Base-by-base conservation (phyloP, 371 early-diverging fungal genomes). In the Thermomucor indicae-seudaticae region DNA sequence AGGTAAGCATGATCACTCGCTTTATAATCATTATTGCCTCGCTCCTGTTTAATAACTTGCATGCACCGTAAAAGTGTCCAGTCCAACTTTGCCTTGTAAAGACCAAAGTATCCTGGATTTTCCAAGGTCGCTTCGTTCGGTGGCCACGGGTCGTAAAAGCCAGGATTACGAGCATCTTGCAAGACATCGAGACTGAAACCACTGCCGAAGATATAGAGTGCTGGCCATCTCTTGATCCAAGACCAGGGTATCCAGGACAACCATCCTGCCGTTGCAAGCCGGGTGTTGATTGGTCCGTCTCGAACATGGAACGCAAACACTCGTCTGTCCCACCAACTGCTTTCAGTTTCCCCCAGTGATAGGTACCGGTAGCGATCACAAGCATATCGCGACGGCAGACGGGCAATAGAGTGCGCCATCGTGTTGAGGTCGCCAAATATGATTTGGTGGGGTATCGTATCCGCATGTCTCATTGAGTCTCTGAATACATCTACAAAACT, bases 351-450 rank as follows among this genome's bases (percentile, higher is more conserved):
- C 0, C 88, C 89, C 3, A 91, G 38, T 0, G 84, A 79, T 22
- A 78, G 67, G 43, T 70, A 70, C 16, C 92, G 65, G 58, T 84
- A 87, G 51, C 76, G 69, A 55, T 90, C 91, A 2, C 65, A 62
- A 5, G 85, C 82, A 53, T 81, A 87, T 31, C 64, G 68, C 1
- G 82, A 77, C 25, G 88, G 85, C 1, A 92, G 58, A 4, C 91
- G 70, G 0, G 86, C 90, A 37, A 90, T 79, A 1, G 87, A 86
- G 50, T 90, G 91, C 0, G 83, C 89, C 73, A 91, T 83, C 0
- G 92, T 91, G 60, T 91, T 91, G 19, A 91, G 57, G 52, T 91
- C 92, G 14, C 91, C 92, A 49, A 82, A 79, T 6, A 92, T 69
- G 14, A 89, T 50, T 58, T 91, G 89, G 50, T 85, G 79, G 2